phyloP scores from a whole-genome alignment of 2,329 filamentous ascomycete species.

The Pseudogymnoascus verrucosus region DNA sequence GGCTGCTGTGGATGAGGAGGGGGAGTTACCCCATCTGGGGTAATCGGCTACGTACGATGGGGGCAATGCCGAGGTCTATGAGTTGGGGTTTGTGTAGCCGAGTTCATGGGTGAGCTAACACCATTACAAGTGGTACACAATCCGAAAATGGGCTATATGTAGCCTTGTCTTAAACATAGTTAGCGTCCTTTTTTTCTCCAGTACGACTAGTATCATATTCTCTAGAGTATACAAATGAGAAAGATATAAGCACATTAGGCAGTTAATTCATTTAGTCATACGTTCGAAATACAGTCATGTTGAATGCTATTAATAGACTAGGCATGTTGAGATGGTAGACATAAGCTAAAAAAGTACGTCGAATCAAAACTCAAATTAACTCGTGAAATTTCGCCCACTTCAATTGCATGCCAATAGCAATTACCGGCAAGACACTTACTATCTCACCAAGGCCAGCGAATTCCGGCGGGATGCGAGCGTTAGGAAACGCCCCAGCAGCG shows the following conservation, averaged over 20 bases:
- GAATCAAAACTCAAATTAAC: neutral
- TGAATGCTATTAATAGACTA: neutral
- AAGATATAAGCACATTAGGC: neutral
- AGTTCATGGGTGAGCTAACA: neutral
- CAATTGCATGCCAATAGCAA: conserved; percentile 28
- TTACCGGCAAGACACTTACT: conserved; percentile 56
- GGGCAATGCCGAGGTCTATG: neutral
- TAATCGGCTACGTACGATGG: neutral
- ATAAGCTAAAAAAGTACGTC: neutral
- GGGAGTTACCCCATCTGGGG: neutral
- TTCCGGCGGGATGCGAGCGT: conserved; percentile 43
- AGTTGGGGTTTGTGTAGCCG: neutral
- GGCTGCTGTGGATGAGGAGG: neutral
- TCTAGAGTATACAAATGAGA: neutral
- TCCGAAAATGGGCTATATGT: conserved; percentile 57
- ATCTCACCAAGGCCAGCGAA: conserved; percentile 59
- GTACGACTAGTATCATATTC: conserved; percentile 29
- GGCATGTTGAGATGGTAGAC: neutral
- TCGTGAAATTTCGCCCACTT: conserved; percentile 12
- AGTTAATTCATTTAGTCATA: neutral
- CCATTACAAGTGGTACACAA: conserved; percentile 47
- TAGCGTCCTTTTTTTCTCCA: conserved; percentile 57
- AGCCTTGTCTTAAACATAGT: conserved; percentile 62
- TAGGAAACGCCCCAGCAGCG: conserved; percentile 49
- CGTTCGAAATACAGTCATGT: neutral